These are phyloP conservation scores for Trametes villosa DNA, from an alignment of 768 basidiomycete genomes.

Conservation along the genomic window DNA sequence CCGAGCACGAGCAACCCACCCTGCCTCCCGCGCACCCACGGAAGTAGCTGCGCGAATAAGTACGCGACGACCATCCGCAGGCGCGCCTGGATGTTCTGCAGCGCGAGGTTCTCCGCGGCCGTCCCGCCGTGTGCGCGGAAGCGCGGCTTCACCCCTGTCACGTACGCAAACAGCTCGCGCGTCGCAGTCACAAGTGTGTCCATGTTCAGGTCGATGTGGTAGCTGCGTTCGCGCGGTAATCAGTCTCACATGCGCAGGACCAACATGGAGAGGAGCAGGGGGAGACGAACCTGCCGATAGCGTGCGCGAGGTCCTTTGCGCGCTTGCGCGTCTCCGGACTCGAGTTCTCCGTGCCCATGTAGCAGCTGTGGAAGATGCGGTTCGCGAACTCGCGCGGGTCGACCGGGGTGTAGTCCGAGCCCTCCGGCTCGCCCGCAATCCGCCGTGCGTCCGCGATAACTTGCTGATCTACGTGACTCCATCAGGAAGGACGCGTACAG, in stretches of 20 bases:
- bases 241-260: too few species aligned
- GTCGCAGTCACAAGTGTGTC: slow-evolving; percentile 87
- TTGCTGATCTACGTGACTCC: slow-evolving; percentile 61
- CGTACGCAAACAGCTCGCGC: slow-evolving; percentile 77
- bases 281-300: slow-evolving; percentile 85
- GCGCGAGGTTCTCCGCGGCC: slow-evolving; percentile 87
- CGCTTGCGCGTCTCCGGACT: slow-evolving; percentile 82
- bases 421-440: slow-evolving; percentile 82
- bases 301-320: slow-evolving; percentile 84
- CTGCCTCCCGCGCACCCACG: slow-evolving; percentile 82
- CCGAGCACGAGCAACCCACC: slow-evolving; percentile 96
- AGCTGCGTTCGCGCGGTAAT: slow-evolving; percentile 50
- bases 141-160: slow-evolving; percentile 72
- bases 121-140: slow-evolving; percentile 90
- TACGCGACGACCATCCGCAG: slow-evolving; percentile 95
- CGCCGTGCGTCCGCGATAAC: slow-evolving; percentile 91
- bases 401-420: slow-evolving; percentile 80
- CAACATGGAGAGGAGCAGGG: neutral
- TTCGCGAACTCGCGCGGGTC: slow-evolving; percentile 87
- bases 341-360: slow-evolving; percentile 99
- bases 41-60: slow-evolving; percentile 92
- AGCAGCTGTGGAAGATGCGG: slow-evolving; percentile 95
- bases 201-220: slow-evolving; percentile 96
- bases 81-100: slow-evolving; percentile 96
- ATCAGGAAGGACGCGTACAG: neutral